phyloP scores from a whole-genome alignment of 805 yeast genomes.

The Wickerhamomyces bovis region DNA sequence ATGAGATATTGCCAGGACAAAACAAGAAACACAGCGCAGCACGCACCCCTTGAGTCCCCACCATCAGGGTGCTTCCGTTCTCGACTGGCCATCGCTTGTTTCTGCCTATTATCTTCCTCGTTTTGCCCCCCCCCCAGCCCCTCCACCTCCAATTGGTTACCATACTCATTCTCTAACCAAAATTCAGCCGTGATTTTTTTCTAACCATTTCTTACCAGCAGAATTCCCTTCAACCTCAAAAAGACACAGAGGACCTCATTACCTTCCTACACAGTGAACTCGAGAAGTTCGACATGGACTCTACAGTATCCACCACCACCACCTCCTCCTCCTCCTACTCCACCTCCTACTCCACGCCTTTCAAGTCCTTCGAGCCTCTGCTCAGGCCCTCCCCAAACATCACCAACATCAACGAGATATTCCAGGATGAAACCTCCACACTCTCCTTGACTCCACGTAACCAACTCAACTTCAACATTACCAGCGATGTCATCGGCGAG shows the following conservation, averaged over 20 bases:
- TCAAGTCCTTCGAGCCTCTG: neutral
- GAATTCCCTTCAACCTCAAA: neutral
- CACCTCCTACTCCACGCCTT: neutral
- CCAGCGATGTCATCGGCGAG: slow-evolving; percentile 16
- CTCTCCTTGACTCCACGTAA: slow-evolving; percentile 6
- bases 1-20: neutral
- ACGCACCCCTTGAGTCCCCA: too few species aligned
- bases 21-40: too few species aligned
- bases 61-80: too few species aligned
- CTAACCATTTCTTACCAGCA: neutral
- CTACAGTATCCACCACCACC: too few species aligned
- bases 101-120: too few species aligned
- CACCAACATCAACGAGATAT: slow-evolving; percentile 16
- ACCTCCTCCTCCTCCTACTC: neutral
- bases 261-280: neutral
- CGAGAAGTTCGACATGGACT: neutral
- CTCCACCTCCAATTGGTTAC: too few species aligned
- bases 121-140: too few species aligned
- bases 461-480: slow-evolving; percentile 10
- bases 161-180: too few species aligned
- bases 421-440: slow-evolving; percentile 10
- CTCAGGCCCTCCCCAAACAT: slow-evolving; percentile 18
- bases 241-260: neutral
- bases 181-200: neutral
- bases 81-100: too few species aligned